phyloP scores from a whole-genome alignment of 345 rosid genomes.

The Euclidium syriacum region DNA sequence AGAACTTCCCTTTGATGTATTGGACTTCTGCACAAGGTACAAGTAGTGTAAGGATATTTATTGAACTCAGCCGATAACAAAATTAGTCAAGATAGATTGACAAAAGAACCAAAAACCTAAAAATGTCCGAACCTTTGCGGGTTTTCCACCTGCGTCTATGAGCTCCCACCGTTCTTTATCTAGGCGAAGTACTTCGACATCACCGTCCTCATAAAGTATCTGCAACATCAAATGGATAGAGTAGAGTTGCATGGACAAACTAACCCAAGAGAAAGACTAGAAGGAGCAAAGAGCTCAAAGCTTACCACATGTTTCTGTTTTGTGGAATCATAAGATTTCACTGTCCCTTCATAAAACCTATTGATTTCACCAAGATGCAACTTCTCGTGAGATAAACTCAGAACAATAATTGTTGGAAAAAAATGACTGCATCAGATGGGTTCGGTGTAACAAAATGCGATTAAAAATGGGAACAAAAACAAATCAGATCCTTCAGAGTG shows the following conservation, averaged over 20 bases:
- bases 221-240: constrained; percentile 23
- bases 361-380: constrained; percentile 20
- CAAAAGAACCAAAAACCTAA: constrained; percentile 15
- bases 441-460: not conserved
- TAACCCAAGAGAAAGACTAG: constrained; percentile 1
- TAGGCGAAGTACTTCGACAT: constrained; percentile 82
- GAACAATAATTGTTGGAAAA: not conserved
- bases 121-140: constrained; percentile 47
- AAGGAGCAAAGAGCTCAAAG: constrained; percentile 12
- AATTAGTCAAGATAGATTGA: constrained; percentile 12
- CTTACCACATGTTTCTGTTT: constrained; percentile 88
- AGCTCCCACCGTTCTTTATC: constrained; percentile 93
- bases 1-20: constrained; percentile 38
- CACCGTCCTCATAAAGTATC: constrained; percentile 93
- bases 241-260: not conserved
- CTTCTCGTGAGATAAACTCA: constrained; percentile 6
- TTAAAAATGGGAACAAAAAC: not conserved
- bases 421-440: constrained; percentile 1
- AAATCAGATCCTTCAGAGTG: not conserved
- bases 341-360: constrained; percentile 93
- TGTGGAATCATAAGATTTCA: constrained; percentile 81
- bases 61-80: not conserved
- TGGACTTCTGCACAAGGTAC: constrained; percentile 50
- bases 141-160: constrained; percentile 50
- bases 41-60: constrained; percentile 15